These are phyloP conservation scores for Cucurbita moschata DNA, from an alignment of 306 rosid genomes.

Conservation along the genomic window DNA sequence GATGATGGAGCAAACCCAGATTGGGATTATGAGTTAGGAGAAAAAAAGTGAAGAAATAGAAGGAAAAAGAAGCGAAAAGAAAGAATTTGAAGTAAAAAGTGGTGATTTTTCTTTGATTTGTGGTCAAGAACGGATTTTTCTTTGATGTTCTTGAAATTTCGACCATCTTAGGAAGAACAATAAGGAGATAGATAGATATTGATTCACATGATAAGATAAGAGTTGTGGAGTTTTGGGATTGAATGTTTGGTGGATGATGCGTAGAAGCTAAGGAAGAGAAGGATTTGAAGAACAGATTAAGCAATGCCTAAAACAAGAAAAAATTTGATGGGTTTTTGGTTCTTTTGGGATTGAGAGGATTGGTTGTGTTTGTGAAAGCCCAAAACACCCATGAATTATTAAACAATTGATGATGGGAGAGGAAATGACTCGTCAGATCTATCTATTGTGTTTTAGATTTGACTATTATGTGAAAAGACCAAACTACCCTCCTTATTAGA, in stretches of 20 bases:
- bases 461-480: not conserved
- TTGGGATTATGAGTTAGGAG: slow-evolving; percentile 33
- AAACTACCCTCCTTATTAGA: not conserved
- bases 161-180: not conserved
- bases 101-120: slow-evolving; percentile 32
- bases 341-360: not conserved
- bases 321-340: not conserved
- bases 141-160: not conserved
- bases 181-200: not conserved
- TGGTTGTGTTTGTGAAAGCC: not conserved
- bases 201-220: not conserved
- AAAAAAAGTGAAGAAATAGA: slow-evolving; percentile 61
- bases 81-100: slow-evolving; percentile 45
- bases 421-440: not conserved
- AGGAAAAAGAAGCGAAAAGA: slow-evolving; percentile 57
- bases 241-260: not conserved
- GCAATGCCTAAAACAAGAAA: not conserved
- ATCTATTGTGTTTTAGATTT: not conserved
- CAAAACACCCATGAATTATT: not conserved
- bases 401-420: not conserved
- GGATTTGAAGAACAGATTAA: not conserved
- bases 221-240: not conserved
- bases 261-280: not conserved
- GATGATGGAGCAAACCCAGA: not conserved
- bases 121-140: slow-evolving; percentile 9